Evolutionary conservation across 257 asterid species (phyloP).

Genomic region (Plantago ovata): DNA sequence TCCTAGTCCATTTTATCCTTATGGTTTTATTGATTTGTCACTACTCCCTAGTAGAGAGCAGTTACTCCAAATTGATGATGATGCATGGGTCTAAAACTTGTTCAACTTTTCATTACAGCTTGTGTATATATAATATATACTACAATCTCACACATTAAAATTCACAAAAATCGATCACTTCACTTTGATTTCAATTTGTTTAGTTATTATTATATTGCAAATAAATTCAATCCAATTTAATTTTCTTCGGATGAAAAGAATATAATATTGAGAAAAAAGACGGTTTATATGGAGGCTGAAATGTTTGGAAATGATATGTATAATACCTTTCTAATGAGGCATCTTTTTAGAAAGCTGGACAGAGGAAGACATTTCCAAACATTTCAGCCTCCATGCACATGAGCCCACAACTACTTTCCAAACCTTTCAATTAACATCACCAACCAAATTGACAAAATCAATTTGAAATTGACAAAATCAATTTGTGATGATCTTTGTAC

Average conservation of each 20-base stretch:
- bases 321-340: conserved; percentile 20
- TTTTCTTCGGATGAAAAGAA: no score
- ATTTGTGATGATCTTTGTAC: conserved; percentile 25
- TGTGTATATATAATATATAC: neutral
- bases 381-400: conserved; percentile 46
- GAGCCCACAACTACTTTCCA: conserved; percentile 35
- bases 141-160: neutral
- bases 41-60: no score
- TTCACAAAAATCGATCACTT: neutral
- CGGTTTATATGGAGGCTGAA: neutral
- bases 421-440: conserved; percentile 24
- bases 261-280: no score
- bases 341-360: conserved; percentile 27
- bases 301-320: neutral
- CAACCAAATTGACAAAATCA: conserved; percentile 11
- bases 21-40: conserved; percentile 1
- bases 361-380: conserved; percentile 30
- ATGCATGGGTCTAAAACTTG: conserved; percentile 5
- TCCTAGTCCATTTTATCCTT: conserved; percentile 13
- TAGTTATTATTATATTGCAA: no score
- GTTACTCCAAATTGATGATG: neutral
- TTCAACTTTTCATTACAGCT: no score
- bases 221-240: no score
- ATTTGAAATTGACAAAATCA: conserved; percentile 10
- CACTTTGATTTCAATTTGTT: no score